These are phyloP conservation scores for Ephemerocybe angulata DNA, from an alignment of 768 basidiomycete species.

Conservation along the genomic window DNA sequence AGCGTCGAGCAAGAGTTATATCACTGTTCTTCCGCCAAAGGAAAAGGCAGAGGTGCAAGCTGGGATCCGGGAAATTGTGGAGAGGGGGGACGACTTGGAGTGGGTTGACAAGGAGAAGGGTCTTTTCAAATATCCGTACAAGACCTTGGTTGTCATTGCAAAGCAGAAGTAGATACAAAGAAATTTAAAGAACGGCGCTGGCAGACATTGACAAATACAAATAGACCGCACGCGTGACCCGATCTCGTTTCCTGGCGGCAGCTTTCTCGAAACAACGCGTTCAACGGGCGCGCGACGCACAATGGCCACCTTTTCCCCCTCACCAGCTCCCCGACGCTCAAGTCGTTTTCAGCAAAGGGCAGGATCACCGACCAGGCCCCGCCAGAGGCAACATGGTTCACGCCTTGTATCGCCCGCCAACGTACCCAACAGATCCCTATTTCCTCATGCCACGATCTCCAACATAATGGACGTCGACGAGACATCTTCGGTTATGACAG, in stretches of 20 bases:
- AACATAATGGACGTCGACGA: conserved; percentile 68
- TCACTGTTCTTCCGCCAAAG: conserved; percentile 57
- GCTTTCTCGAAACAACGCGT: background rate
- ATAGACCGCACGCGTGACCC: conserved; percentile 6
- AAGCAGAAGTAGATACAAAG: conserved; percentile 24
- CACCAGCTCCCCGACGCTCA: conserved; percentile 57
- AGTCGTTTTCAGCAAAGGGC: conserved; percentile 27
- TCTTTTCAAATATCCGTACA: conserved; percentile 78
- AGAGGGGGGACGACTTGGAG: conserved; percentile 54
- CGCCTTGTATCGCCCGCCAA: conserved; percentile 32
- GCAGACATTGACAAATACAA: background rate
- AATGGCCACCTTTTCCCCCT: conserved; percentile 62
- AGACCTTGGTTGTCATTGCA: conserved; percentile 55
- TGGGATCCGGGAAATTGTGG: conserved; percentile 53
- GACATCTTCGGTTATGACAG: conserved; percentile 34
- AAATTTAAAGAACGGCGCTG: background rate
- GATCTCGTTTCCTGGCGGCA: no score
- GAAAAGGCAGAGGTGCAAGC: conserved; percentile 50
- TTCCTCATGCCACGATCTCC: conserved; percentile 36
- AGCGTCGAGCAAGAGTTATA: conserved; percentile 82
- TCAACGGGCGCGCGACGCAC: background rate
- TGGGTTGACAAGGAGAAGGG: conserved; percentile 78
- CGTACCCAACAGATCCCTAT: conserved; percentile 32
- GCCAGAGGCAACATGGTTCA: background rate
- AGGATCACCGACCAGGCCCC: conserved; percentile 16